A percentile compares a stretch with the other conserved stretches of the same genome.
Conservation (phyloP, 495 filamentous ascomycete genomes). For the Penicillium goetzii region DNA sequence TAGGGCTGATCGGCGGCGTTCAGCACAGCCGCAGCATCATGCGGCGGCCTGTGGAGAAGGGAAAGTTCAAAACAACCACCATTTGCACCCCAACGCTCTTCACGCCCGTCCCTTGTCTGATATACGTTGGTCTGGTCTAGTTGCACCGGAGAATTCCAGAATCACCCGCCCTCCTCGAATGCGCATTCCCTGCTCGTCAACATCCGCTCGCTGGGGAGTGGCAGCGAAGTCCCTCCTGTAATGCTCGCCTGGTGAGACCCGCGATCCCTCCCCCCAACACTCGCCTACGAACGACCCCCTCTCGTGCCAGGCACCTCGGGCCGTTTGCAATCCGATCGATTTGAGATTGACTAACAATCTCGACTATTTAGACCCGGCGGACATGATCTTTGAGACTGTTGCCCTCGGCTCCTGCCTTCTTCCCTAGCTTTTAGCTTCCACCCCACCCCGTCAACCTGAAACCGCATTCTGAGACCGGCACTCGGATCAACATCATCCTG, state of each 20-base stretch:
- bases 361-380: constrained; percentile 32
- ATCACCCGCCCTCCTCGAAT: constrained; percentile 15
- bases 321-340: constrained; percentile 21
- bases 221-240: constrained; percentile 38
- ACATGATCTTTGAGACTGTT: constrained; percentile 44
- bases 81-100: constrained; percentile 20
- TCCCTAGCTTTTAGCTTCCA: constrained; percentile 25
- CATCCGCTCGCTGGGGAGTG: constrained; percentile 32
- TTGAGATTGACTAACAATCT: constrained; percentile 22
- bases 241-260: constrained; percentile 36
- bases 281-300: constrained; percentile 15
- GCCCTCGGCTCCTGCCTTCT: constrained; percentile 44
- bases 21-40: constrained; percentile 47
- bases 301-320: not conserved
- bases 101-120: constrained; percentile 6
- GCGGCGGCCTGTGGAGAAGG: constrained; percentile 47
- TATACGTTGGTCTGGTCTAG: not conserved
- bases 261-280: constrained; percentile 18
- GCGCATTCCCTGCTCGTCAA: constrained; percentile 23
- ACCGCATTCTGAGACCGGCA: constrained; percentile 30
- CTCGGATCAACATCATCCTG: constrained; percentile 18
- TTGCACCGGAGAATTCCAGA: constrained; percentile 2
- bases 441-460: constrained; percentile 32
- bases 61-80: constrained; percentile 49
- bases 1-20: constrained; percentile 49